Evolutionary conservation across 176 grass and related monocot species (phyloP), one percentile per base, ranked within the genome.

Genomic region (Otatea glauca): DNA sequence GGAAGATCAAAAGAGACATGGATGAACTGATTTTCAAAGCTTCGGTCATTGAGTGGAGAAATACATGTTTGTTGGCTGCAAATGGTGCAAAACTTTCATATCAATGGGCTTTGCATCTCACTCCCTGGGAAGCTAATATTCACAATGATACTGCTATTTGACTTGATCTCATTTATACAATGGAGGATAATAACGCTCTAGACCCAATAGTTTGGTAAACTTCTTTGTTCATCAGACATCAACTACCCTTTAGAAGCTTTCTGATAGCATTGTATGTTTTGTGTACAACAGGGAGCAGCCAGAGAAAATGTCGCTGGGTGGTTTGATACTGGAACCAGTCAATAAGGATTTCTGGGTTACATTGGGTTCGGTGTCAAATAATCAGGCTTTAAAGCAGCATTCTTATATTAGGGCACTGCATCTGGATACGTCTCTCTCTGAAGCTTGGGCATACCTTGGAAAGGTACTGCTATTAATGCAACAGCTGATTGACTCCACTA

Each of bases 321-420:
- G 85, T 11, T 90, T 98, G 86, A 73, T 95, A 47, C 75, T 95
- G 64, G 96, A 98, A 79, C 86, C 88, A 68, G 35, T 83, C 58
- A 95, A 93, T 86, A 95, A 98, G 64, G 93, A 98, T 44, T 95
- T 91, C 68, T 98, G 96, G 96, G 85, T 98, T 78, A 90, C 92
- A 60, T 77, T 98, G 83, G 91, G 96, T 75, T 93, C 82, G 63
- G 44, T 95, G 78, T 93, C 96, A 83, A 87, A 76, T 48, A 84
- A 80, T 77, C 56, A 87, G 88, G 83, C 89, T 89, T 82, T 98
- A 88, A 98, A 98, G 75, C 96, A 98, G 69, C 96, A 98, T 93
- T 85, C 83, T 81, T 72, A 95, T 67, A 92, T 98, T 79, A 89
- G 96, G 73, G 93, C 84, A 53, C 74, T 98, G 77, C 91, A 98